Evolutionary conservation across 768 basidiomycete genomes (phyloP), one percentile per base, ranked within the genome.

Genomic region (Sarcodon aspratus): DNA sequence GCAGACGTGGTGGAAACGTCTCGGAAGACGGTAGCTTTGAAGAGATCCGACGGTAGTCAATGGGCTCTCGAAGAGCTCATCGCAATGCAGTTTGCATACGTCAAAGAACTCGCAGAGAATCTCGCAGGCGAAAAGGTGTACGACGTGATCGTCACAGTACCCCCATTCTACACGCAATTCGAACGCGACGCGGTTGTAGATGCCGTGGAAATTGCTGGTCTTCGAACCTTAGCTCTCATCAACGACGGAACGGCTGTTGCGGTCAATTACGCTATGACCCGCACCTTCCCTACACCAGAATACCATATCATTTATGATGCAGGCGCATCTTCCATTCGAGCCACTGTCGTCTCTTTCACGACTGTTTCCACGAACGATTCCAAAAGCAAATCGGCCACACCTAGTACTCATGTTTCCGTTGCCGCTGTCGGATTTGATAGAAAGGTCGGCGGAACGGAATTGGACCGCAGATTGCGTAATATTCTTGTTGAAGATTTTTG

Each of bases 261-360:
- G 11, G 75, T 98, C 56, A 99, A 99, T 69, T 99, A 89, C 60
- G 96, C 96, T 38, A 96, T 98, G 92, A 92, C 93, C 1, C 79
- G 95, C 44, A 73, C 80, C 1, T 98, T 98, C 71, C 69, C 84
- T 0, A 33, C 67, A 2, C 79, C 81, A 0, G 85, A 94, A 59
- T 78, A 84, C 62, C 94, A 98, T 61, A 66, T 99, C 55, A 82
- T 99, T 51, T 99, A 87, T 65, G 96, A 98, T 57, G 89, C 92
- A 1, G 96, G 96, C 38, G 89, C 95, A 6, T 83, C 82, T 1
- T 74, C 85, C 4, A 82, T 84, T 37, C 73, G 79, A 31, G 88
- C 90, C 1, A 91, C 89, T 0, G 66, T 94, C 27, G 86, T 82
- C 17, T 72, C 76, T 4, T 86, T 94, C 65, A 65, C 71, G 15